These are phyloP conservation scores for Aspergillus jensenii DNA, from an alignment of 2,329 filamentous ascomycete species.

Conservation along the genomic window DNA sequence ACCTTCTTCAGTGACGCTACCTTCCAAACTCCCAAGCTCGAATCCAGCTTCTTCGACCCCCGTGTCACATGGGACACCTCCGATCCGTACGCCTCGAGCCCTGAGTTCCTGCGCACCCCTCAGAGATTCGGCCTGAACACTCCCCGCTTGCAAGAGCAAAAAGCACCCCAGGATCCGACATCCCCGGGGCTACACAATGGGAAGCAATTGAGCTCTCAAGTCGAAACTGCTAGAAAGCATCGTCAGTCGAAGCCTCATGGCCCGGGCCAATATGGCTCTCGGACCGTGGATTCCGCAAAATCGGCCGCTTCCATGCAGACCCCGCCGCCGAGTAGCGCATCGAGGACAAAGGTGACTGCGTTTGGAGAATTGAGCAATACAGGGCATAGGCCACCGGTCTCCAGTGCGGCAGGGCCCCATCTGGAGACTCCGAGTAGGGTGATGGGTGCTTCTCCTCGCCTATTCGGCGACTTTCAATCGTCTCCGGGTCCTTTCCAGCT, in stretches of 20 bases:
- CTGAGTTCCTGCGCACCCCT: slow-evolving; percentile 45
- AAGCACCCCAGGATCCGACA: slow-evolving; percentile 5
- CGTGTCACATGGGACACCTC: slow-evolving; percentile 48
- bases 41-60: slow-evolving; percentile 48
- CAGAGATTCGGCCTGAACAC: slow-evolving; percentile 39
- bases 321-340: slow-evolving; percentile 60
- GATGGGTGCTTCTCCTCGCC: slow-evolving; percentile 45
- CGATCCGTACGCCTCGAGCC: slow-evolving; percentile 48
- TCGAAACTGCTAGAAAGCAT: slow-evolving; percentile 35
- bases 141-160: slow-evolving; percentile 19
- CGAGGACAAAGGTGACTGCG: slow-evolving; percentile 47
- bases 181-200: slow-evolving; percentile 15
- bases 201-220: slow-evolving; percentile 27
- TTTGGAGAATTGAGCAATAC: slow-evolving; percentile 25
- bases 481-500: slow-evolving; percentile 59
- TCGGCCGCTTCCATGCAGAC: slow-evolving; percentile 58
- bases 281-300: slow-evolving; percentile 37
- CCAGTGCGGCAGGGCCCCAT: slow-evolving; percentile 28
- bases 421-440: slow-evolving; percentile 48
- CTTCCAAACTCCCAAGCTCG: slow-evolving; percentile 48
- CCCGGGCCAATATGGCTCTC: slow-evolving; percentile 31
- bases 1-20: slow-evolving; percentile 38
- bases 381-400: slow-evolving; percentile 22
- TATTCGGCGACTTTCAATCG: slow-evolving; percentile 56
- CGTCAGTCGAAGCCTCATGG: slow-evolving; percentile 29